Evolutionary conservation across 257 asterid species (phyloP), one percentile per base, ranked within the genome.

Genomic region (Penstemon eatonii): DNA sequence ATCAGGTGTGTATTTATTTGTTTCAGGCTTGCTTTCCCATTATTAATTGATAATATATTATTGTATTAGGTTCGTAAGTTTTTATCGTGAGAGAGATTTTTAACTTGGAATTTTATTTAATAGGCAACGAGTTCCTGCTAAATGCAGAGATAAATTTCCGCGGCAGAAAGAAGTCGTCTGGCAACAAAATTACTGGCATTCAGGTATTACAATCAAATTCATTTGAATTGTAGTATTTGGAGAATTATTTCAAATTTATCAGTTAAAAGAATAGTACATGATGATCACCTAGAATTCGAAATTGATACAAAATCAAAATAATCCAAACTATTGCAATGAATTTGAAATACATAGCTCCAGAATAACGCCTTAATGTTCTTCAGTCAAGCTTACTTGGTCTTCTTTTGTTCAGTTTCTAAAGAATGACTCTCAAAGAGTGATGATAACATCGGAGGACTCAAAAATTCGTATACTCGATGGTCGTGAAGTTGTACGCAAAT

Each of bases 371-470:
- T 58, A n/a, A 4, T 12, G 3, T 46, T 54, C 42, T 46, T 54
- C 42, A 36, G 8, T 25, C 9, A 56, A 70, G 69, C 58, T 81
- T 33, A 78, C 73, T 33, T 40, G 58, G 54, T 6, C 5, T 36
- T 71, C 46, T 42, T 65, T 8, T 57, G 43, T 68, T 71, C 87
- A 89, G 96, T 89, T 84, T 80, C 73, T 84, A 41, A 73, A 74
- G 13, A 75, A 70, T 5, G 79, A 78, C 69, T 63, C 87, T 51
- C 81, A 11, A 44, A 84, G 87, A 68, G 76, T 86, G 74, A 86
- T 92, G 98, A 76, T 92, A 40, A 86, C 97, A 10, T 90, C 95
- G 0, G 90, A 81, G 69, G 98, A 88, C 79, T 87, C 98, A 56
- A 92, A 75, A 80, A 85, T 92, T 55, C 87, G 89, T 2, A 78